These are phyloP conservation scores for Endocalyx cinctus DNA, from an alignment of 2,329 filamentous ascomycete species.

Conservation along the genomic window DNA sequence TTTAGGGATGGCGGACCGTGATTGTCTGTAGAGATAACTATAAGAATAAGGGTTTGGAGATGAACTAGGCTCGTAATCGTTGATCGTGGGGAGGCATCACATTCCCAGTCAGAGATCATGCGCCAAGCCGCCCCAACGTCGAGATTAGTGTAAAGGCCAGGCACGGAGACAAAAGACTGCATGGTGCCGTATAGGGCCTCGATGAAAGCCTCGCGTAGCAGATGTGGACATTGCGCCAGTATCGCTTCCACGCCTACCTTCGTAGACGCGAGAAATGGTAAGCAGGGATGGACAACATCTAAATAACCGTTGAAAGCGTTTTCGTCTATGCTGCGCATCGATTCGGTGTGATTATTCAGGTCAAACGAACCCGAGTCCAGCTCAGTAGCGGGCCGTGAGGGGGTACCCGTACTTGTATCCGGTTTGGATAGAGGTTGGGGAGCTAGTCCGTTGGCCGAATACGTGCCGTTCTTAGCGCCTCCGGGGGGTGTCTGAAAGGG, in stretches of 20 bases:
- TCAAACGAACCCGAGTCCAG: too few species aligned
- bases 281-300: constrained; percentile 58
- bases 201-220: constrained; percentile 59
- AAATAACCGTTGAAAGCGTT: constrained; percentile 52
- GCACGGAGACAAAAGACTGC: constrained; percentile 41
- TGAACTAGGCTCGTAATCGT: constrained; percentile 49
- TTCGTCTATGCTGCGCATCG: constrained; percentile 37
- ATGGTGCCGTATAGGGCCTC: constrained; percentile 59
- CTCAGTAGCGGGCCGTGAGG: constrained; percentile 29
- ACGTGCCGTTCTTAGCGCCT: constrained; percentile 21
- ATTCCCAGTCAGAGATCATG: constrained; percentile 50
- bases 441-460: constrained; percentile 39
- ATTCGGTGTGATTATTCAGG: constrained; percentile 29
- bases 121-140: constrained; percentile 42
- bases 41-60: constrained; percentile 62
- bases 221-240: constrained; percentile 50
- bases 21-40: constrained; percentile 62
- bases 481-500: constrained; percentile 33
- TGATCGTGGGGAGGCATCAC: constrained; percentile 32
- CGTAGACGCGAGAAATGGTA: constrained; percentile 59
- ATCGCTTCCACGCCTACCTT: constrained; percentile 52
- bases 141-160: constrained; percentile 33
- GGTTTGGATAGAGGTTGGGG: constrained; percentile 40
- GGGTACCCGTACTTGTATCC: constrained; percentile 21
- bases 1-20: constrained; percentile 38